These are phyloP conservation scores for Pichia californica DNA, from an alignment of 805 yeast species.

Conservation along the genomic window DNA sequence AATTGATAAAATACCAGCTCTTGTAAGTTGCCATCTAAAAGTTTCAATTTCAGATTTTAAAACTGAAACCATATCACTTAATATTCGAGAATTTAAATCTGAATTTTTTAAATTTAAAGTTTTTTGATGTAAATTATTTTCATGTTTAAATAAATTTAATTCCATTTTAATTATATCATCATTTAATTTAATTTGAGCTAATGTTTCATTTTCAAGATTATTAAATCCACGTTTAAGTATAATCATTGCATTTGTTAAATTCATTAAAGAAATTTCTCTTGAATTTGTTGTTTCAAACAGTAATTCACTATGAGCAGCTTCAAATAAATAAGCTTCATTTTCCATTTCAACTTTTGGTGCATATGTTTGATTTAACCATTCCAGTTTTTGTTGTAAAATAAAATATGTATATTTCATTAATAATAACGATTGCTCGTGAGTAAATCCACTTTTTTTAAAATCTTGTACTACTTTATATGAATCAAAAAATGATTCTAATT, in stretches of 20 bases:
- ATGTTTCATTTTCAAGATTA: conserved; percentile 71
- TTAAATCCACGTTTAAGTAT: conserved; percentile 67
- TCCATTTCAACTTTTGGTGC: conserved; percentile 64
- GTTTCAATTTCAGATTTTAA: conserved; percentile 82
- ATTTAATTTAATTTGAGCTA: conserved; percentile 43
- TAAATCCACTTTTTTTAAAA: conserved; percentile 51
- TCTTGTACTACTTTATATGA: conserved; percentile 55
- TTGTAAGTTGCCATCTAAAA: conserved; percentile 87
- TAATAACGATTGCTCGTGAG: conserved; percentile 52
- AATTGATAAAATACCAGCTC: conserved; percentile 79
- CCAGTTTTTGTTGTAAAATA: conserved; percentile 33
- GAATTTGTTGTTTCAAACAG: conserved; percentile 69
- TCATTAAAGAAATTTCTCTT: conserved; percentile 63
- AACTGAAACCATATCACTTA: conserved; percentile 74
- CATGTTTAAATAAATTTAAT: conserved; percentile 78
- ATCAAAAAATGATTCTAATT: conserved; percentile 42
- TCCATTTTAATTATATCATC: conserved; percentile 75
- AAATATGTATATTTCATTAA: conserved; percentile 41
- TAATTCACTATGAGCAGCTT: conserved; percentile 87
- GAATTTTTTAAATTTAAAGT: conserved; percentile 64
- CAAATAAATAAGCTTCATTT: conserved; percentile 81
- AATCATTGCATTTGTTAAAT: conserved; percentile 58
- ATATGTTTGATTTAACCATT: conserved; percentile 41
- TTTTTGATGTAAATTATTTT: conserved; percentile 70
- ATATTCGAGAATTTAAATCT: conserved; percentile 77